A percentile compares a stretch with the other conserved stretches of the same genome.
Conservation (phyloP, 1,284 basidiomycete genomes). For the Moesziomyces sp. region DNA sequence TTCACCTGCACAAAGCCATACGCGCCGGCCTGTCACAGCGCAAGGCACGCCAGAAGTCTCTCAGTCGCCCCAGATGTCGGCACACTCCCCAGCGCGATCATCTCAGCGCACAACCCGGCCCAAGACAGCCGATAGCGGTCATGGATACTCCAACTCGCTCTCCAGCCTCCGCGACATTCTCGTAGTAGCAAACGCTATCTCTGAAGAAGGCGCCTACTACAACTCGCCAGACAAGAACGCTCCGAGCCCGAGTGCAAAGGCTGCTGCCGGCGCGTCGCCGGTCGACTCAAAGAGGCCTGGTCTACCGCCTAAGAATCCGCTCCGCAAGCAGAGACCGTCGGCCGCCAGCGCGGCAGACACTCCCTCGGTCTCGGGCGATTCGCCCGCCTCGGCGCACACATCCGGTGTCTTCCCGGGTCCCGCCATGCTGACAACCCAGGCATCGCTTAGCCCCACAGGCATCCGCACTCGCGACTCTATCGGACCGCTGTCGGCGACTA, state of each 20-base stretch:
- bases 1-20: slow-evolving; percentile 16
- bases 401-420: slow-evolving; percentile 20
- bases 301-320: slow-evolving; percentile 46
- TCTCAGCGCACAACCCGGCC: slow-evolving; percentile 19
- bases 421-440: slow-evolving; percentile 3
- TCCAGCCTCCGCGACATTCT: slow-evolving; percentile 40
- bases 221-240: slow-evolving; percentile 31
- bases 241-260: background rate
- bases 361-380: slow-evolving; percentile 23
- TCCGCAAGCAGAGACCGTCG: slow-evolving; percentile 40
- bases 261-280: slow-evolving; percentile 5
- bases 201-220: slow-evolving; percentile 33
- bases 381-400: slow-evolving; percentile 17
- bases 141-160: slow-evolving; percentile 25
- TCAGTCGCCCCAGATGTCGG: slow-evolving; percentile 3
- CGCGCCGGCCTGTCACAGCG: slow-evolving; percentile 10
- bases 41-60: slow-evolving; percentile 15
- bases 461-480: slow-evolving; percentile 1
- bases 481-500: slow-evolving; percentile 10
- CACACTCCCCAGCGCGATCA: background rate
- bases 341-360: slow-evolving; percentile 17
- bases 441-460: slow-evolving; percentile 2
- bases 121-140: slow-evolving; percentile 29
- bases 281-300: slow-evolving; percentile 24
- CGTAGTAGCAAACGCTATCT: slow-evolving; percentile 29